These are phyloP conservation scores for Penicillium simplicissimum DNA, from an alignment of 495 filamentous ascomycete species.

Conservation along the genomic window DNA sequence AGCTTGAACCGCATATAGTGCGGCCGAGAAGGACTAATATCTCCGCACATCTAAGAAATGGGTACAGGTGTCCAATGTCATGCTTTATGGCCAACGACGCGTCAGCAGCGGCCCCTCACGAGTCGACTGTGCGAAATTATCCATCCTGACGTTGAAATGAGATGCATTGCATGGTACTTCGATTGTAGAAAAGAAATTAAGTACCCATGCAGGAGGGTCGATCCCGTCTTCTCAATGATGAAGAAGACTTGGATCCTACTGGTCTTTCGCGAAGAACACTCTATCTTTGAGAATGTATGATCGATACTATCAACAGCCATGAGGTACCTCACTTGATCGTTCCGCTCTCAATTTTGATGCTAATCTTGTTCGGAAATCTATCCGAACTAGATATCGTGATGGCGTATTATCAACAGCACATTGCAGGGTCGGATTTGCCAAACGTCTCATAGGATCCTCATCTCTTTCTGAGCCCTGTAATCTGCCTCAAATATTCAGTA, in stretches of 20 bases:
- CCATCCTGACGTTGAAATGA: not conserved
- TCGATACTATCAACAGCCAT: not conserved
- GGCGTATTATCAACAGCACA: not conserved
- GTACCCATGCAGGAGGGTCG: too few species aligned
- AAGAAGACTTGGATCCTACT: too few species aligned
- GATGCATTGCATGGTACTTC: not conserved
- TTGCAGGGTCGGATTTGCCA: not conserved
- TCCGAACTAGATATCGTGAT: not conserved
- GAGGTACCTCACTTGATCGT: not conserved
- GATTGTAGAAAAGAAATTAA: not conserved
- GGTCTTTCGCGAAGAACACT: too few species aligned
- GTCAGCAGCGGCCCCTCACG: not conserved
- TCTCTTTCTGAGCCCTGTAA: not conserved
- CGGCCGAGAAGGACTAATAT: slow-evolving; percentile 1
- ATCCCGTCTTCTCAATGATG: not conserved
- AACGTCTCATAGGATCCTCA: not conserved
- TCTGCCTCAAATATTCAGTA: not conserved
- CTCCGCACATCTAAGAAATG: not conserved
- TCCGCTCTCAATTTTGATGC: not conserved
- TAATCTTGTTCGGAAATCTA: not conserved
- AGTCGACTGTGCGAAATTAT: not conserved
- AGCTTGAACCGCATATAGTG: slow-evolving; percentile 2
- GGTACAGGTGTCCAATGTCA: not conserved
- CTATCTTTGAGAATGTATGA: too few species aligned
- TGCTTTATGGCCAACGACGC: not conserved